These are phyloP conservation scores for Xylaria longipes DNA, from an alignment of 495 filamentous ascomycete genomes.

Conservation along the genomic window DNA sequence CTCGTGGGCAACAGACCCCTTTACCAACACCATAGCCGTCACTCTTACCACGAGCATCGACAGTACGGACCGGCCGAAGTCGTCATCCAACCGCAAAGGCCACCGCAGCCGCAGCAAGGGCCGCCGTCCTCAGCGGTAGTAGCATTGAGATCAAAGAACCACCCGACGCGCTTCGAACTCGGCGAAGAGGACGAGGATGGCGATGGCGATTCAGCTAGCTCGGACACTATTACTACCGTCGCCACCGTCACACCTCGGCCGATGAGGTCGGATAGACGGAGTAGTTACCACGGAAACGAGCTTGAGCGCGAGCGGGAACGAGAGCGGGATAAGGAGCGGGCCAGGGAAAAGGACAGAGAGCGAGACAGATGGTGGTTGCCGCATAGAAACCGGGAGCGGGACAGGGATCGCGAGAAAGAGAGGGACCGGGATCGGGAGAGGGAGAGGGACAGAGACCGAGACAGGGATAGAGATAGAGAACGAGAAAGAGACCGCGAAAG, in stretches of 20 bases:
- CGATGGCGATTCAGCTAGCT: slow-evolving; percentile 16
- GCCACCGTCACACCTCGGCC: slow-evolving; percentile 11
- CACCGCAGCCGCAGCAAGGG: slow-evolving; percentile 2
- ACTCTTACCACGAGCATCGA: slow-evolving; percentile 19
- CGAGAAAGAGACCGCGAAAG: neutral
- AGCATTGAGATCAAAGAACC: neutral
- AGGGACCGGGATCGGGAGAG: slow-evolving; percentile 1
- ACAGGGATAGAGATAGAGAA: slow-evolving; percentile 27
- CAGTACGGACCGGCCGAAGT: slow-evolving; percentile 20
- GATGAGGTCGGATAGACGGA: slow-evolving; percentile 16
- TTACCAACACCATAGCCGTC: slow-evolving; percentile 11
- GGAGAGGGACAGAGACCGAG: slow-evolving; percentile 22
- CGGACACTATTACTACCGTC: slow-evolving; percentile 20
- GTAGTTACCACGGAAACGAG: slow-evolving; percentile 12
- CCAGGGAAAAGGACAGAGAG: slow-evolving; percentile 20
- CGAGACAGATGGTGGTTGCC: slow-evolving; percentile 5
- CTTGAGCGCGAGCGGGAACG: slow-evolving; percentile 11
- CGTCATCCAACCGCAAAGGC: slow-evolving; percentile 16
- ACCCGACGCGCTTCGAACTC: slow-evolving; percentile 6
- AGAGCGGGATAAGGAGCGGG: slow-evolving; percentile 18
- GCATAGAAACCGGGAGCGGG: neutral
- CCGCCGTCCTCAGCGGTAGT: neutral
- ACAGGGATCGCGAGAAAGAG: neutral
- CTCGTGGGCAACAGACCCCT: neutral
- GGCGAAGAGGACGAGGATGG: slow-evolving; percentile 13